A percentile compares a stretch with the other conserved stretches of the same genome.
phyloP scores from a whole-genome alignment of 768 basidiomycete genomes.

The Pulveroboletus frians region DNA sequence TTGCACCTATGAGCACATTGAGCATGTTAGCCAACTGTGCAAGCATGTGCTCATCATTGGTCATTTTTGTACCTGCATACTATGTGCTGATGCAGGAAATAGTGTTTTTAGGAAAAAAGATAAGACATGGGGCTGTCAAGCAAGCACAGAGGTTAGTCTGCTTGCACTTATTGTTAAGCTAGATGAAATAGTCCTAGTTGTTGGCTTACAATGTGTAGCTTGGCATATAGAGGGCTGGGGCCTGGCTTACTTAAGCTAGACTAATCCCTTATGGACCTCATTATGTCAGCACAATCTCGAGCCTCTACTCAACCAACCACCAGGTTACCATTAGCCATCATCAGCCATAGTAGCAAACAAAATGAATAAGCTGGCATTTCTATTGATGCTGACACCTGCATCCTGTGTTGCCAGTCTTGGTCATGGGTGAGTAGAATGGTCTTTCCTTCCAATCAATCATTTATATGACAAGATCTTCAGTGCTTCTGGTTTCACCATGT shows the following conservation, averaged over 20 bases:
- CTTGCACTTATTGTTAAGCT: conserved; percentile 6
- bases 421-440: conserved; percentile 63
- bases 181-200: no score
- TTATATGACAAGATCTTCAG: neutral
- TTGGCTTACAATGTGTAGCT: no score
- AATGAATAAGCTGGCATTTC: conserved; percentile 82
- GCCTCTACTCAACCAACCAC: no score
- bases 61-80: conserved; percentile 13
- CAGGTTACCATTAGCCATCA: no score
- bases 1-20: conserved; percentile 22
- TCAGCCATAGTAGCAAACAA: conserved; percentile 41
- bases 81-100: conserved; percentile 1
- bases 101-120: neutral
- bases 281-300: no score
- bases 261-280: no score
- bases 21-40: conserved; percentile 23
- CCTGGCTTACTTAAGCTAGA: no score
- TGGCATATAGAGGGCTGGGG: no score
- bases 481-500: conserved; percentile 95
- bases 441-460: neutral
- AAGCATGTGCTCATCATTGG: conserved; percentile 21
- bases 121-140: neutral
- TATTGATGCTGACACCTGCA: conserved; percentile 91
- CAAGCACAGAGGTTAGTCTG: conserved; percentile 1
- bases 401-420: conserved; percentile 99